Conservation (phyloP, 805 yeast species). For the Nematodospora valgi region DNA sequence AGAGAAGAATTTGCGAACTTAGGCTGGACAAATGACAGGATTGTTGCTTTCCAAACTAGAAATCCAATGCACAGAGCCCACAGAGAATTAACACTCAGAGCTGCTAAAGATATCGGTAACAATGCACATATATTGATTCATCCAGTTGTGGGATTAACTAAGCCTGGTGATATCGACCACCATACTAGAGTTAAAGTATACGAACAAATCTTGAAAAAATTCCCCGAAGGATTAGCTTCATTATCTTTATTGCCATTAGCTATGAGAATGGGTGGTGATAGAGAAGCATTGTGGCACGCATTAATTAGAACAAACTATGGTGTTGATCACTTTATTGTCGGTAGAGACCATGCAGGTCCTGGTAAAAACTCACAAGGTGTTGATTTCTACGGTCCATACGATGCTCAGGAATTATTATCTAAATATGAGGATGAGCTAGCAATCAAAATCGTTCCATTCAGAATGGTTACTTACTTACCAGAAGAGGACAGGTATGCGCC, state of each 20-base stretch:
- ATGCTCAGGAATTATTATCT: slow-evolving; percentile 87
- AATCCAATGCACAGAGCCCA: slow-evolving; percentile 99
- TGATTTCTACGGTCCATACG: slow-evolving; percentile 96
- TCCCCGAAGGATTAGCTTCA: slow-evolving; percentile 92
- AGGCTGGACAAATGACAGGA: slow-evolving; percentile 70
- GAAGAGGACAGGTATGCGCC: slow-evolving; percentile 95
- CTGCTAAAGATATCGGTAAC: slow-evolving; percentile 89
- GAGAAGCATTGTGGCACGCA: slow-evolving; percentile 98
- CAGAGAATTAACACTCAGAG: slow-evolving; percentile 92
- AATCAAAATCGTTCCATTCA: slow-evolving; percentile 90
- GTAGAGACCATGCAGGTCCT: slow-evolving; percentile 98
- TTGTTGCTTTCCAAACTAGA: slow-evolving; percentile 97
- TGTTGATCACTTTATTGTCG: slow-evolving; percentile 95
- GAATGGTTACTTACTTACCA: slow-evolving; percentile 95
- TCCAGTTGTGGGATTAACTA: slow-evolving; percentile 95
- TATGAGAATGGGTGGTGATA: slow-evolving; percentile 99
- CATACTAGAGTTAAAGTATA: slow-evolving; percentile 96
- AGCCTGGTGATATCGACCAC: slow-evolving; percentile 97
- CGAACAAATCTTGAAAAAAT: slow-evolving; percentile 86
- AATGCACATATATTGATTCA: slow-evolving; percentile 76
- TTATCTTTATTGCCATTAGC: slow-evolving; percentile 88
- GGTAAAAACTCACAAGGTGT: slow-evolving; percentile 84
- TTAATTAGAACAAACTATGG: slow-evolving; percentile 95
- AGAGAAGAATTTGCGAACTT: slow-evolving; percentile 77
- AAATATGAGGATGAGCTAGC: slow-evolving; percentile 72